Evolutionary conservation across 31 red algal genomes (phyloP).

Genomic region (Porphyra umbilicalis): DNA sequence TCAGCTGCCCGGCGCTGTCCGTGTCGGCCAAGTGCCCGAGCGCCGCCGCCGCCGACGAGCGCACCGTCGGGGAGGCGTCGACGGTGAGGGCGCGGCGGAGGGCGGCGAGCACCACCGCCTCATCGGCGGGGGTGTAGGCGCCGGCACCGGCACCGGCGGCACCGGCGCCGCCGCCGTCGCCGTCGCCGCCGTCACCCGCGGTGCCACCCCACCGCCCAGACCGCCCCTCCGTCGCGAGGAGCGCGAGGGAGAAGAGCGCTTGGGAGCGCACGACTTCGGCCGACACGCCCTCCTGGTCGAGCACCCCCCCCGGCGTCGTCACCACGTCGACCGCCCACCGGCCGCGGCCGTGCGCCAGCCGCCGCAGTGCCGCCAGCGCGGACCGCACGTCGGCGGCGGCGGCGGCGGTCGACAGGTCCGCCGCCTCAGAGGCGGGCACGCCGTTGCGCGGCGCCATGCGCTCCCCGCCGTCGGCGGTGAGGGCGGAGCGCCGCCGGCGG

Average conservation of each 20-base stretch:
- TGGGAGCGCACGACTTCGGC: neutral
- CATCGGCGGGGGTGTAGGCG: neutral
- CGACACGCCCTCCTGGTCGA: neutral
- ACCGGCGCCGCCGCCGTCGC: too few species aligned
- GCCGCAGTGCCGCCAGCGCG: neutral
- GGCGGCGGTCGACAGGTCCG: neutral
- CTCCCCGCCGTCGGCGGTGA: neutral
- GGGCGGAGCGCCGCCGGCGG: neutral
- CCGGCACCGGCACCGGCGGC: neutral
- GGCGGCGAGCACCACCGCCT: neutral
- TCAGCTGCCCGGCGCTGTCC: neutral
- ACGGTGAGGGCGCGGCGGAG: neutral
- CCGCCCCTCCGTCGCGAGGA: neutral
- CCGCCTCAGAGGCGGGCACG: neutral
- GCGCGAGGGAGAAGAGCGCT: neutral
- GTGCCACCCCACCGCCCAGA: neutral
- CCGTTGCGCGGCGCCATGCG: neutral
- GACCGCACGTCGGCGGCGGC: neutral
- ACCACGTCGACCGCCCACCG: neutral
- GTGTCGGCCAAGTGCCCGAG: neutral
- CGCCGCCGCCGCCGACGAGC: neutral
- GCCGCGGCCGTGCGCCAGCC: neutral
- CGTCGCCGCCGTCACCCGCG: too few species aligned
- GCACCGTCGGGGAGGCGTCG: neutral
- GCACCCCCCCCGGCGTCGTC: neutral